Percentiles rank a stretch among this genome's conserved stretches.
These are phyloP conservation scores for Penicillium samsonianum DNA, from an alignment of 495 filamentous ascomycete species.

Conservation along the genomic window DNA sequence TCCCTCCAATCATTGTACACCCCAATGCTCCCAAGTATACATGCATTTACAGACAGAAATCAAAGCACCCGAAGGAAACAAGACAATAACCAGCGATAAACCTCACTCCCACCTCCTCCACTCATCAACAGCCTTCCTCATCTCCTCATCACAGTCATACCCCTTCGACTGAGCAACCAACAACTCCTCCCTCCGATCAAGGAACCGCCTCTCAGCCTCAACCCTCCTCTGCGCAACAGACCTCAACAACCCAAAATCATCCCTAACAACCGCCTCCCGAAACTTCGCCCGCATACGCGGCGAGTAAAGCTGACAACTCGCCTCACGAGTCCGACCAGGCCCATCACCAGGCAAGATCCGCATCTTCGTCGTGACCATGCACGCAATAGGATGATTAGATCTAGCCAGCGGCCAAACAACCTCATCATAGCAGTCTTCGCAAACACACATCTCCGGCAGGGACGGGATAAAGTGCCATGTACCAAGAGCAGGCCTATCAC, in stretches of 20 bases:
- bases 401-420: constrained; percentile 65
- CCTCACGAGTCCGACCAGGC: constrained; percentile 48
- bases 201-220: constrained; percentile 48
- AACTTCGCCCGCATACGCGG: constrained; percentile 70
- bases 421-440: constrained; percentile 70
- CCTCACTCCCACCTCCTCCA: constrained; percentile 58
- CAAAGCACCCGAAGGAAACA: constrained; percentile 5
- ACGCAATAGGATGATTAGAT: constrained; percentile 52
- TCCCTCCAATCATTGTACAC: constrained; percentile 11
- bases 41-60: constrained; percentile 1
- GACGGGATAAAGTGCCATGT: constrained; percentile 64
- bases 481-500: constrained; percentile 49
- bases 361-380: constrained; percentile 52
- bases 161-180: constrained; percentile 45
- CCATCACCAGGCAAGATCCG: constrained; percentile 48
- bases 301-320: constrained; percentile 74
- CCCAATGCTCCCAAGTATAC: constrained; percentile 12
- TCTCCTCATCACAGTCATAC: constrained; percentile 50
- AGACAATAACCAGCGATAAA: not conserved
- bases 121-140: constrained; percentile 49
- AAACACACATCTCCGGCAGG: constrained; percentile 66
- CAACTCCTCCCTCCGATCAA: constrained; percentile 45
- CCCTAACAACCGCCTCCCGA: constrained; percentile 54
- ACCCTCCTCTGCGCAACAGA: constrained; percentile 39
- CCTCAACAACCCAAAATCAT: constrained; percentile 56